Evolutionary conservation across 371 early-diverging fungal species (phyloP), one percentile per base, ranked within the genome.

Genomic region (Massospora cicadina): DNA sequence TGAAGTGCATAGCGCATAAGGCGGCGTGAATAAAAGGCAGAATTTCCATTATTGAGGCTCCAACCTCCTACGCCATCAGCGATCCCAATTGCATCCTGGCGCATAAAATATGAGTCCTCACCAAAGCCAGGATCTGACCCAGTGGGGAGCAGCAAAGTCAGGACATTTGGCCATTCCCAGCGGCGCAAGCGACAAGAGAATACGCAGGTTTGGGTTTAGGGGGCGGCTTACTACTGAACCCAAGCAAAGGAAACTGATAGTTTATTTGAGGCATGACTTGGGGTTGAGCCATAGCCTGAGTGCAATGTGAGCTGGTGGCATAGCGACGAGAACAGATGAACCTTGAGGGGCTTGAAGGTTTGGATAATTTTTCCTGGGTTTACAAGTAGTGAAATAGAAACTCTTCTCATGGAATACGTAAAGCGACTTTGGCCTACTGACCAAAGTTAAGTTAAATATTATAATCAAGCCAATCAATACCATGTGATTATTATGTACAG

Each of bases 1-100:
- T 78, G 67, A 66, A 77, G 80, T 13, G 87, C 84, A 70, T 93
- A 87, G 72, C 93, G 93, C 97, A 96, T 96, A 55, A 96, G 69
- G 66, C 89, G 86, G 57, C 86, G 79, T 1, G 93, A 87, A 71
- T 86, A 94, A 32, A 93, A 73, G 13, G 91, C 88, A 33, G 97
- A 86, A 68, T 91, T 85, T 25, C 91, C 90, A 54, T 71, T 60
- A 25, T 72, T 69, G 1, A 77, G 75, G 12, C 77, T 74, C 89
- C 89, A 88, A 28, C 89, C 88, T 61, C 90, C 88, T 33, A 90
- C 87, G 10, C 90, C 90, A 68, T 90, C 90, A 7, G 87, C 88
- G 10, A 90, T 84, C 23, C 90, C 90, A 13, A 90, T 71, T 1
- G 90, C 84, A 70, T 88, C 88, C 24, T 78, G 68, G 54, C 90